Percentiles rank a stretch among this genome's conserved stretches.
Evolutionary conservation across 441 rosid species (phyloP).

Genomic region (Euphorbia corollata): DNA sequence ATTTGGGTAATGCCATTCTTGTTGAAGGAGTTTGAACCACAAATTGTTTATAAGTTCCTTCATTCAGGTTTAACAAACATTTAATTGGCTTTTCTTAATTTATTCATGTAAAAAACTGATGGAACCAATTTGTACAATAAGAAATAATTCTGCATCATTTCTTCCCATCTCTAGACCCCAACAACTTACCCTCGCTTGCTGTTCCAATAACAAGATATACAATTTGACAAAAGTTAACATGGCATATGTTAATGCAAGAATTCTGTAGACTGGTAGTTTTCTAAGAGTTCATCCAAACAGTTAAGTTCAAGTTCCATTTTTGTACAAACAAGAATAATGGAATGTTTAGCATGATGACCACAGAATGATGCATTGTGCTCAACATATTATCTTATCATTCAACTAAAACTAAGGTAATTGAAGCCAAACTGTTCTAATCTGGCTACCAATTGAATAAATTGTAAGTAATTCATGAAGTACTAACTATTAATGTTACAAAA

Average conservation of each 20-base stretch:
- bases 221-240: neutral
- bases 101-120: neutral
- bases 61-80: neutral
- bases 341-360: neutral
- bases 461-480: neutral
- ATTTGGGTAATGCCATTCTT: neutral
- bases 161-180: neutral
- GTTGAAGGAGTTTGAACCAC: neutral
- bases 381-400: neutral
- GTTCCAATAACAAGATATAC: neutral
- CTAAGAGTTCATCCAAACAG: slow-evolving; percentile 9
- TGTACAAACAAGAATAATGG: neutral
- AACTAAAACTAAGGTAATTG: neutral
- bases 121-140: neutral
- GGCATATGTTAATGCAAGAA: neutral
- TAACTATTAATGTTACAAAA: neutral
- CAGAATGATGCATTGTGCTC: neutral
- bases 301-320: neutral
- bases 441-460: neutral
- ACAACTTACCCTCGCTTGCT: neutral
- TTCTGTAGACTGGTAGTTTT: neutral
- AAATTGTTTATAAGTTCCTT: neutral
- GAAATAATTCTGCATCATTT: neutral
- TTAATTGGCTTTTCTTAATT: neutral
- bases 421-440: neutral